Percentiles rank a stretch among this genome's conserved stretches.
Conservation (phyloP, 2,329 filamentous ascomycete species). For the Elsinoe fawcettii region DNA sequence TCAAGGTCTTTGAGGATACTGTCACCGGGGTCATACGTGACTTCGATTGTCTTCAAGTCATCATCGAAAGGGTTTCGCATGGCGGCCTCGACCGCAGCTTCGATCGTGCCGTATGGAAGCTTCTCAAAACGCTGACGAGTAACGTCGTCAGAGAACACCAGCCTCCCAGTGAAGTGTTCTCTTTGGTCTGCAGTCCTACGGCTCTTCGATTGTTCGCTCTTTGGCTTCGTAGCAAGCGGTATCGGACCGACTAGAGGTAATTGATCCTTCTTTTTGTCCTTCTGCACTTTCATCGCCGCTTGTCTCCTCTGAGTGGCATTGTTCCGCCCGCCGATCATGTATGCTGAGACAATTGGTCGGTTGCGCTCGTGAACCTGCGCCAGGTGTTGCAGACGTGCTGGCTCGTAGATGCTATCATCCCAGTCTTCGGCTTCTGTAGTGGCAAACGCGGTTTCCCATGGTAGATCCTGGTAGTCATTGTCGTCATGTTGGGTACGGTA, state of each 20-base stretch:
- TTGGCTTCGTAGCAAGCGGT: slow-evolving; percentile 6
- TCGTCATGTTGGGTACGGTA: neutral
- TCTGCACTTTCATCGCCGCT: neutral
- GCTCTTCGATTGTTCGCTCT: slow-evolving; percentile 16
- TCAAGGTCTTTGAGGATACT: slow-evolving; percentile 25
- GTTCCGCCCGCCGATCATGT: slow-evolving; percentile 16
- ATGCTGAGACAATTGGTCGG: slow-evolving; percentile 24
- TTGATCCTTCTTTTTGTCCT: slow-evolving; percentile 20
- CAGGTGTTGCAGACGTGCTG: slow-evolving; percentile 23
- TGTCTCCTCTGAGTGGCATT: slow-evolving; percentile 2
- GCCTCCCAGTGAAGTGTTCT: slow-evolving; percentile 6
- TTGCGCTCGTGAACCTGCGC: slow-evolving; percentile 23
- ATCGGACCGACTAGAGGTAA: slow-evolving; percentile 24
- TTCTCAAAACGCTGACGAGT: slow-evolving; percentile 7
- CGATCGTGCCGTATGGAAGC: slow-evolving; percentile 20
- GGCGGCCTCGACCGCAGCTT: slow-evolving; percentile 27
- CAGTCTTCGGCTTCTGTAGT: slow-evolving; percentile 21
- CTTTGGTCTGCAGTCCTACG: slow-evolving; percentile 9
- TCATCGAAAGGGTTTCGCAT: slow-evolving; percentile 21
- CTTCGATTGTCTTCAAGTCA: slow-evolving; percentile 23
- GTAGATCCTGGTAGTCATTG: slow-evolving; percentile 20
- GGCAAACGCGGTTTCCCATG: slow-evolving; percentile 22
- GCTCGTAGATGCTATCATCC: slow-evolving; percentile 27
- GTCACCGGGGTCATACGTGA: slow-evolving; percentile 30
- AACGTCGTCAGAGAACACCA: neutral